Conservation (phyloP, 305 asterid genomes). For the Solanum chacoense region DNA sequence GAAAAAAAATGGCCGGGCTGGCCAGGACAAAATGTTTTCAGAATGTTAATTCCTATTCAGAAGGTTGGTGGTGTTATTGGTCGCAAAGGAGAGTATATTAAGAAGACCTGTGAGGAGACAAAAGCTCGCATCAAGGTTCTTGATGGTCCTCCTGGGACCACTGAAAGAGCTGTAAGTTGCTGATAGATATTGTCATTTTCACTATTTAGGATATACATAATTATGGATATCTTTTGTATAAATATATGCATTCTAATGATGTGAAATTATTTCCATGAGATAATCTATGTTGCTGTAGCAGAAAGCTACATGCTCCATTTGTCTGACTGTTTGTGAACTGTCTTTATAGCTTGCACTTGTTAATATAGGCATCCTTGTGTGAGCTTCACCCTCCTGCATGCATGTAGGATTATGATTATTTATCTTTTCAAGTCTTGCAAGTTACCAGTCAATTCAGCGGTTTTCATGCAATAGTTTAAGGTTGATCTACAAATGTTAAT, state of each 20-base stretch:
- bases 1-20: conserved; percentile 82
- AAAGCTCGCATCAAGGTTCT: conserved; percentile 60
- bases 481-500: not conserved
- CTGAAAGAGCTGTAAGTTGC: conserved; percentile 70
- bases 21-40: conserved; percentile 79
- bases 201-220: not conserved
- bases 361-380: not conserved
- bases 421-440: not conserved
- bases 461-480: not conserved
- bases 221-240: not conserved
- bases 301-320: not conserved
- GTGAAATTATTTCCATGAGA: not conserved
- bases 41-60: conserved; percentile 63
- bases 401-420: not conserved
- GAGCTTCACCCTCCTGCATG: not conserved
- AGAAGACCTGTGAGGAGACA: conserved; percentile 51
- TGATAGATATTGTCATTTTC: not conserved
- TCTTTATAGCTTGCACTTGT: not conserved
- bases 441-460: not conserved
- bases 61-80: conserved; percentile 78
- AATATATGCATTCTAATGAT: not conserved
- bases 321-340: not conserved
- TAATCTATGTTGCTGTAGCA: not conserved
- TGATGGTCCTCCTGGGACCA: conserved; percentile 69
- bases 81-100: conserved; percentile 67